phyloP scores from a whole-genome alignment of 2,329 filamentous ascomycete species.

The Pezicula carpinea region DNA sequence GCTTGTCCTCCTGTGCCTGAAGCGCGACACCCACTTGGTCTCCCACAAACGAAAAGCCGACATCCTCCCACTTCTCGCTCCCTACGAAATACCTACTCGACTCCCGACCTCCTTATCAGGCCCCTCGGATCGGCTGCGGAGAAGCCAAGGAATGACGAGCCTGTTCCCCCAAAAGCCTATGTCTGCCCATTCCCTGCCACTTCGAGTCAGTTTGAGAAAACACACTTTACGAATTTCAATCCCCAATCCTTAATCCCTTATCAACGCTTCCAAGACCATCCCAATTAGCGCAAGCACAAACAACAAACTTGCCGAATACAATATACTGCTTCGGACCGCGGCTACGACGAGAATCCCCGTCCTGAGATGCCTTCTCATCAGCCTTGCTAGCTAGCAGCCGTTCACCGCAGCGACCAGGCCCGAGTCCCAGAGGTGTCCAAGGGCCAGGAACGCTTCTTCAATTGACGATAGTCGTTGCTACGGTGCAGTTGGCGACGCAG shows the following conservation, averaged over 20 bases:
- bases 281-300: not conserved
- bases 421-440: not conserved
- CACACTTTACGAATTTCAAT: not conserved
- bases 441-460: not conserved
- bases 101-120: not conserved
- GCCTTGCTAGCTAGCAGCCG: not conserved
- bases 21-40: too few relatives aligned
- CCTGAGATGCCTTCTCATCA: constrained; percentile 2
- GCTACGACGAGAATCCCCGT: not conserved
- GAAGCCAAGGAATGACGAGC: too few relatives aligned
- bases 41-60: too few relatives aligned
- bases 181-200: not conserved
- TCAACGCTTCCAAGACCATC: not conserved
- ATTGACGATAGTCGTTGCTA: not conserved
- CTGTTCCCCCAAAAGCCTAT: not conserved
- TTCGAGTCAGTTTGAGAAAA: not conserved
- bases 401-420: not conserved
- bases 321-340: not conserved
- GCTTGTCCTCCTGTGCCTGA: too few relatives aligned
- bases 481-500: not conserved
- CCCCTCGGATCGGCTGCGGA: not conserved
- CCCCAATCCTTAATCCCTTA: too few relatives aligned
- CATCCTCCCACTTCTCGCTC: too few relatives aligned
- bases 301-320: too few relatives aligned
- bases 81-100: too few relatives aligned